Percentiles rank a stretch among this genome's conserved stretches.
Evolutionary conservation across 805 yeast genomes (phyloP).

Genomic region (Candida krabiensis): DNA sequence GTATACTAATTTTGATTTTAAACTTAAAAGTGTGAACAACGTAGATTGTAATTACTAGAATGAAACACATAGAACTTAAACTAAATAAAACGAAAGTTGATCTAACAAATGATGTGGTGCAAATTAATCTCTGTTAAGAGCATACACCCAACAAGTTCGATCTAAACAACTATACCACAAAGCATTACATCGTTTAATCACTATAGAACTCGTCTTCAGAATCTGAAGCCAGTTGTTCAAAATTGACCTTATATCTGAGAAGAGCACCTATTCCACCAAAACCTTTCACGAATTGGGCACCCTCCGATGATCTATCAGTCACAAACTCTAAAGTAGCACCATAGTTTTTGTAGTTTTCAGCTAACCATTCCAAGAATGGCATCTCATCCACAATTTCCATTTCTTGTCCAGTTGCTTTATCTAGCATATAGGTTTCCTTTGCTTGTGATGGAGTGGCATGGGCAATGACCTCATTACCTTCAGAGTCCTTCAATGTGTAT

Average conservation of each 20-base stretch:
- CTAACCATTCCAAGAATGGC: conserved; percentile 93
- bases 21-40: too few species aligned
- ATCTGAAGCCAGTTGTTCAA: conserved; percentile 90
- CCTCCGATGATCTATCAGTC: conserved; percentile 95
- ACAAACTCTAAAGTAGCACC: conserved; percentile 97
- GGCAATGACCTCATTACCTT: conserved; percentile 72
- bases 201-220: conserved; percentile 81
- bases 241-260: conserved; percentile 93
- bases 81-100: too few species aligned
- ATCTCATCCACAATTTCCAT: conserved; percentile 87
- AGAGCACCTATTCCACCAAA: conserved; percentile 99
- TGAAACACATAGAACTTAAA: too few species aligned
- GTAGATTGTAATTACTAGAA: too few species aligned
- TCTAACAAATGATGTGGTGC: too few species aligned
- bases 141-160: too few species aligned
- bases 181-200: conserved; percentile 34
- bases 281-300: conserved; percentile 97
- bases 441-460: conserved; percentile 72
- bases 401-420: conserved; percentile 84
- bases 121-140: too few species aligned
- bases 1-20: too few species aligned
- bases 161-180: too few species aligned
- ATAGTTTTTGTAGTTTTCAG: conserved; percentile 89
- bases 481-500: conserved; percentile 79
- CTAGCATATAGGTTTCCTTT: conserved; percentile 74